A percentile compares a stretch with the other conserved stretches of the same genome.
These are phyloP conservation scores for Taxawa tesnikishii DNA, from an alignment of 2,329 filamentous ascomycete species.

Conservation along the genomic window DNA sequence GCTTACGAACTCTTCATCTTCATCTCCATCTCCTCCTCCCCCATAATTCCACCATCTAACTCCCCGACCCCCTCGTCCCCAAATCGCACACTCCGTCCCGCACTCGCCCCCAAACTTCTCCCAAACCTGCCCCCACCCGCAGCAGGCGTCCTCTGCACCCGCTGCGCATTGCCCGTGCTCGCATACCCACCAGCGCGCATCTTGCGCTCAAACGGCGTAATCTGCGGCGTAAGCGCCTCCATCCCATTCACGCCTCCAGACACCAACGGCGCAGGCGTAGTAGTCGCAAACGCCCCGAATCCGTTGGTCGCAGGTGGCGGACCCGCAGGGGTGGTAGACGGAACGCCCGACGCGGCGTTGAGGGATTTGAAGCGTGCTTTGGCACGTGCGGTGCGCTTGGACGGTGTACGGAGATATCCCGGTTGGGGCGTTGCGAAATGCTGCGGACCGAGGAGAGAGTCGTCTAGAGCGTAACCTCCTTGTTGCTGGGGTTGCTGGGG, in stretches of 20 bases:
- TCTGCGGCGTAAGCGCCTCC: slow-evolving; percentile 17
- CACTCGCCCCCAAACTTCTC: slow-evolving; percentile 7
- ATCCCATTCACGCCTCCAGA: slow-evolving; percentile 8
- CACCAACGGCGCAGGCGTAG: slow-evolving; percentile 5
- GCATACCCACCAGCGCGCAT: slow-evolving; percentile 19
- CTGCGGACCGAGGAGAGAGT: background rate
- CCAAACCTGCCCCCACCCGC: slow-evolving; percentile 8
- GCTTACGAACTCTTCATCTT: background rate
- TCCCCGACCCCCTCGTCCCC: slow-evolving; percentile 1
- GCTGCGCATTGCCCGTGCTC: slow-evolving; percentile 5
- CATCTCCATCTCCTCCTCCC: slow-evolving; percentile 1
- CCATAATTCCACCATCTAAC: slow-evolving; percentile 10
- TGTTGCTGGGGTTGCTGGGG: slow-evolving; percentile 12
- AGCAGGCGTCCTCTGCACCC: slow-evolving; percentile 7
- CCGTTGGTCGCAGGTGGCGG: background rate
- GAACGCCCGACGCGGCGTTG: slow-evolving; percentile 1
- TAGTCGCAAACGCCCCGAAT: background rate
- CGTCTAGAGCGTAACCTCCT: too few relatives aligned
- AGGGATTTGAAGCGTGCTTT: slow-evolving; percentile 15
- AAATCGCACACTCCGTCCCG: slow-evolving; percentile 14
- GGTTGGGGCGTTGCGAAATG: slow-evolving; percentile 11
- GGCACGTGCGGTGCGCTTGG: slow-evolving; percentile 24
- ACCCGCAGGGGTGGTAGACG: background rate
- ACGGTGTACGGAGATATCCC: slow-evolving; percentile 36
- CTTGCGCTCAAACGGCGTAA: slow-evolving; percentile 26